These are phyloP conservation scores for Toxoplasma gondii DNA, from an alignment of 169 alveolate genomes.

Conservation along the genomic window DNA sequence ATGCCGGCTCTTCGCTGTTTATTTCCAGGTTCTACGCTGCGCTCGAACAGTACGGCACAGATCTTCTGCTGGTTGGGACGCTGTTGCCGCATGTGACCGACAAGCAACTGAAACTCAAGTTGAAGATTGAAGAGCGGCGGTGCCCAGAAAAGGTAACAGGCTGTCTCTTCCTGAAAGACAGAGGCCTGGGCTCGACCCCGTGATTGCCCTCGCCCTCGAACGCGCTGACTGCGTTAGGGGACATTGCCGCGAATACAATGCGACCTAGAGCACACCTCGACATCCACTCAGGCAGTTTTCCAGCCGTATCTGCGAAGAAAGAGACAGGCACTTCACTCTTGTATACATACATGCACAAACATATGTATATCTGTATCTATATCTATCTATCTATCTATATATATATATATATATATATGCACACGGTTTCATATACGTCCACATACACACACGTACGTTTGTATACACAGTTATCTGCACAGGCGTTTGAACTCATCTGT, in stretches of 20 bases:
- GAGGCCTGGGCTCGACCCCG: too few relatives aligned
- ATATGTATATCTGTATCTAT: not conserved
- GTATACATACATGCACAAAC: not conserved
- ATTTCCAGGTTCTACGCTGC: conserved; percentile 69
- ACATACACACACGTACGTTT: not conserved
- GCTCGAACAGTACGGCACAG: conserved; percentile 73
- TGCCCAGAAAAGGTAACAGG: not conserved
- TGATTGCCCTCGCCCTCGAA: too few relatives aligned
- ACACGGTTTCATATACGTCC: not conserved
- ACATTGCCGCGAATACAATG: too few relatives aligned
- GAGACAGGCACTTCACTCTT: too few relatives aligned
- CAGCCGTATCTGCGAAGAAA: too few relatives aligned
- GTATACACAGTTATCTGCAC: not conserved
- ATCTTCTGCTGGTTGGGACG: conserved; percentile 71
- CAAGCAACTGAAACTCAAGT: conserved; percentile 69
- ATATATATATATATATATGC: not conserved
- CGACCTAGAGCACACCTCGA: too few relatives aligned
- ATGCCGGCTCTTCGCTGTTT: not conserved
- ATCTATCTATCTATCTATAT: not conserved
- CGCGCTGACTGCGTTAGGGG: too few relatives aligned
- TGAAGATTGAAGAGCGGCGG: conserved; percentile 71
- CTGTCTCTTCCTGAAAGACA: not conserved
- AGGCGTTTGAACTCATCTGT: too few relatives aligned
- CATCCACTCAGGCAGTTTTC: too few relatives aligned
- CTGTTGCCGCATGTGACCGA: conserved; percentile 74